Conservation (phyloP, 2,329 filamentous ascomycete species). For the Diaporthe citri region DNA sequence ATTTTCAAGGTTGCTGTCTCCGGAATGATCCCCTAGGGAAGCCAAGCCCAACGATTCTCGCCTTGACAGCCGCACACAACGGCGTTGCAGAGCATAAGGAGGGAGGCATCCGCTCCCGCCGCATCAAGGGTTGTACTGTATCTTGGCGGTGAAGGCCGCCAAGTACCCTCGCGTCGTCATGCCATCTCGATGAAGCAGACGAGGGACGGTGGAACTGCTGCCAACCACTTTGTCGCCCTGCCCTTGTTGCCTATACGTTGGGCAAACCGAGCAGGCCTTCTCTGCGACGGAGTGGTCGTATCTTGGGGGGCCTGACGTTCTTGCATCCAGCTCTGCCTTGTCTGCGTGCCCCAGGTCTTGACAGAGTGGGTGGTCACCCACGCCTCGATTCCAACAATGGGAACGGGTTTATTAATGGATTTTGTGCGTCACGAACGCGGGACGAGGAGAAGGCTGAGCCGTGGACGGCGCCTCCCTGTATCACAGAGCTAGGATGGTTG, state of each 20-base stretch:
- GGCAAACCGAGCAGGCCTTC: conserved; percentile 33
- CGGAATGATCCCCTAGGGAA: conserved; percentile 1
- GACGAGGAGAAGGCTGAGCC: conserved; percentile 43
- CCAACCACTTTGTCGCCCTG: conserved; percentile 12
- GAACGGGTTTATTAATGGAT: conserved; percentile 16
- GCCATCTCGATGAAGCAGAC: conserved; percentile 9
- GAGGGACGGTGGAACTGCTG: not conserved
- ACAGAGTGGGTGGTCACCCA: conserved; percentile 45
- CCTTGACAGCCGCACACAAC: conserved; percentile 29
- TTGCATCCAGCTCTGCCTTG: not conserved
- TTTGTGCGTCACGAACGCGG: not conserved
- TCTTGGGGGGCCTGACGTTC: not conserved
- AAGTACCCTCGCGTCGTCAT: conserved; percentile 21
- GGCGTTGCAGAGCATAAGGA: conserved; percentile 19
- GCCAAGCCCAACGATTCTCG: conserved; percentile 7
- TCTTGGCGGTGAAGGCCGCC: conserved; percentile 26
- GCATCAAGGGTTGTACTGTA: not conserved
- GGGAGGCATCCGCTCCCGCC: conserved; percentile 15
- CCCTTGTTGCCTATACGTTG: not conserved
- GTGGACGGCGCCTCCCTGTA: conserved; percentile 2
- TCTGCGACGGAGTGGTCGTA: not conserved
- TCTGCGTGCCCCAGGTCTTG: not conserved
- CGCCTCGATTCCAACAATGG: conserved; percentile 49
- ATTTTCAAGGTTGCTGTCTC: conserved; percentile 22
- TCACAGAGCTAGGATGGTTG: conserved; percentile 41